Conservation (phyloP, 768 basidiomycete species). For the Jaapia argillacea region DNA sequence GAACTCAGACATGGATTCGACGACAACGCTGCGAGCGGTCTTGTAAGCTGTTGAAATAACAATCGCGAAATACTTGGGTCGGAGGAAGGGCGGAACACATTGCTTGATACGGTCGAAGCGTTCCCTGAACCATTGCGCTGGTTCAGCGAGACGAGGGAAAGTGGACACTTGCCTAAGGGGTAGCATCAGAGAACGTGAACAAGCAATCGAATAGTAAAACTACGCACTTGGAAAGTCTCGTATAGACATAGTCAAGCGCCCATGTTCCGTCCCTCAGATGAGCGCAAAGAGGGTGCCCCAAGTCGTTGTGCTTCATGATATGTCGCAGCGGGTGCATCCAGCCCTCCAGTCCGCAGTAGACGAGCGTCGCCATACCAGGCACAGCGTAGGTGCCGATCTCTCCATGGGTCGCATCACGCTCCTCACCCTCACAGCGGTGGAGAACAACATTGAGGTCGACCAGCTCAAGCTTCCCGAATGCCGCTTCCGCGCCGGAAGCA, state of each 20-base stretch:
- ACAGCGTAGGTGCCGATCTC: constrained; percentile 78
- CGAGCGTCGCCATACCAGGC: constrained; percentile 62
- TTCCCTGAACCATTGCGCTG: constrained; percentile 78
- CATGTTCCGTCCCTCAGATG: constrained; percentile 84
- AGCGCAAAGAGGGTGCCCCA: constrained; percentile 85
- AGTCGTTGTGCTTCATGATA: constrained; percentile 84
- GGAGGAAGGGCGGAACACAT: constrained; percentile 73
- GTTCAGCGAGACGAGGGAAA: constrained; percentile 59
- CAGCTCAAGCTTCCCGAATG: constrained; percentile 63
- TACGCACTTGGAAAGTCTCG: constrained; percentile 61
- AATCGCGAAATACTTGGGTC: constrained; percentile 95
- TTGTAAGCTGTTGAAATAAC: constrained; percentile 89
- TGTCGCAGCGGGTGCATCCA: constrained; percentile 88
- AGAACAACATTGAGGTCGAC: constrained; percentile 85
- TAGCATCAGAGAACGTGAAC: constrained; percentile 7
- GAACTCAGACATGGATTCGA: constrained; percentile 88
- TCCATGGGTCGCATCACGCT: constrained; percentile 78
- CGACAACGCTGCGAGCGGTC: constrained; percentile 68
- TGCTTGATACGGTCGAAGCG: constrained; percentile 77
- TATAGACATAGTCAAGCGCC: constrained; percentile 83
- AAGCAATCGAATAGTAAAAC: not conserved
- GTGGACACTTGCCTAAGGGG: constrained; percentile 40
- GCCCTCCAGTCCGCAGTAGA: constrained; percentile 92
- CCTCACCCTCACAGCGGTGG: constrained; percentile 86
- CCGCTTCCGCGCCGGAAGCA: constrained; percentile 55